These are phyloP conservation scores for Phialemonium atrogriseum DNA, from an alignment of 2,329 filamentous ascomycete species.

Conservation along the genomic window DNA sequence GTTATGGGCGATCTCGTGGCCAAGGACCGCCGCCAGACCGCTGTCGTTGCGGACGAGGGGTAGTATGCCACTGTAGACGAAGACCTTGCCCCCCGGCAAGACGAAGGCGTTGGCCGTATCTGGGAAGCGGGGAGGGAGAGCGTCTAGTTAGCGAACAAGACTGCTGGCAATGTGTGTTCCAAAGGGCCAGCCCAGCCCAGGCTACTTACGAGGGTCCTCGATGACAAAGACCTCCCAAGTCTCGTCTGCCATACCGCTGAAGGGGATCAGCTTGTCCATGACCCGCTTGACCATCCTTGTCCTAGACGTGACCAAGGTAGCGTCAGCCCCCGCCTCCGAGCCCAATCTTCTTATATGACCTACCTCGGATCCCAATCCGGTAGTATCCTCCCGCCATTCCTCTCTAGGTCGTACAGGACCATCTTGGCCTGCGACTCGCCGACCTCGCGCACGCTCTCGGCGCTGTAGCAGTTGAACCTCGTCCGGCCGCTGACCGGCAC, in stretches of 20 bases:
- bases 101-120: conserved; percentile 60
- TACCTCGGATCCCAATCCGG: conserved; percentile 40
- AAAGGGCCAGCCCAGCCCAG: too few species aligned
- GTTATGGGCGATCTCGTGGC: conserved; percentile 74
- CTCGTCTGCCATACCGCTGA: conserved; percentile 47
- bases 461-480: conserved; percentile 63
- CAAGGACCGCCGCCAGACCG: conserved; percentile 65
- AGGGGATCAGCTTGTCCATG: conserved; percentile 57
- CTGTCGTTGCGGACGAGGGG: conserved; percentile 58
- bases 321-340: too few species aligned
- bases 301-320: conserved; percentile 32
- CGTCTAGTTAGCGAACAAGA: conserved; percentile 5
- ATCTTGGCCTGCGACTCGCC: conserved; percentile 46
- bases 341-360: too few species aligned
- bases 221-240: conserved; percentile 71
- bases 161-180: neutral
- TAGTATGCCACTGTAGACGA: conserved; percentile 68
- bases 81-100: conserved; percentile 70
- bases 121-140: neutral
- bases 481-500: conserved; percentile 64
- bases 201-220: conserved; percentile 46
- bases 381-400: conserved; percentile 47
- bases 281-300: conserved; percentile 52
- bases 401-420: conserved; percentile 45
- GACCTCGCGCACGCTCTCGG: conserved; percentile 44